Base-by-base conservation (phyloP, 345 rosid genomes). In the Zanthoxylum bungeanum region DNA sequence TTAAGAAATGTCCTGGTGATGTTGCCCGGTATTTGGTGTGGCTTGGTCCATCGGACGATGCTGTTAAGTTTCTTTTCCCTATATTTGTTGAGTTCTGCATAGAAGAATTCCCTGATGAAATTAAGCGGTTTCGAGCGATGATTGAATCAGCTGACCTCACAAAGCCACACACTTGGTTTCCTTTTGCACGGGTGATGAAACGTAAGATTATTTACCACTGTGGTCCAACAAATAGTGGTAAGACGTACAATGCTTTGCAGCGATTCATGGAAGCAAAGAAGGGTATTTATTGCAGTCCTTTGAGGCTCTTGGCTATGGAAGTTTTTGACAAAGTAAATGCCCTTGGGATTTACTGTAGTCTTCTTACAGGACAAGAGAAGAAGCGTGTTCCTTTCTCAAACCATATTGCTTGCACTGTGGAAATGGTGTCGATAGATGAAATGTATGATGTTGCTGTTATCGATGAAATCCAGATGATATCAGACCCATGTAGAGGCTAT, bases 191-290 rank as follows among this genome's bases (percentile, higher is more conserved):
- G 34, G 97, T 89, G 9, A 94, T 94, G 97, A 94, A 88, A 77
- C 91, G 97, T 7, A 93, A 84, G 78, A 83, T 93, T 37, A 57
- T 93, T 39, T 94, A 94, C 73, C 98, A 94, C 73, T 90, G 97
- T 83, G 98, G 98, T 64, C 98, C 97, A 4, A 94, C 98, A 33
- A 94, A 94, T 44, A 94, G 97, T 74, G 97, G 98, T 19, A 94
- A 94, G 76, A 94, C 98, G 24, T 94, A 87, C 70, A 90, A 90
- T 77, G 97, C 97, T 50, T 69, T 93, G 85, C 97, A 93, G 60
- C 73, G 85, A 62, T 93, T 85, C 83, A 91, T 90, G 96, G 97
- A 90, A 79, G 98, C 94, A 65, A 84, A 84, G 75, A 91, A 87
- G 62, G 97, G 93, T 12, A 73, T 93, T 81, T 93, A 93, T 79